A percentile compares a stretch with the other conserved stretches of the same genome.
phyloP scores from a whole-genome alignment of 495 filamentous ascomycete genomes.

The Penicillium canariense region DNA sequence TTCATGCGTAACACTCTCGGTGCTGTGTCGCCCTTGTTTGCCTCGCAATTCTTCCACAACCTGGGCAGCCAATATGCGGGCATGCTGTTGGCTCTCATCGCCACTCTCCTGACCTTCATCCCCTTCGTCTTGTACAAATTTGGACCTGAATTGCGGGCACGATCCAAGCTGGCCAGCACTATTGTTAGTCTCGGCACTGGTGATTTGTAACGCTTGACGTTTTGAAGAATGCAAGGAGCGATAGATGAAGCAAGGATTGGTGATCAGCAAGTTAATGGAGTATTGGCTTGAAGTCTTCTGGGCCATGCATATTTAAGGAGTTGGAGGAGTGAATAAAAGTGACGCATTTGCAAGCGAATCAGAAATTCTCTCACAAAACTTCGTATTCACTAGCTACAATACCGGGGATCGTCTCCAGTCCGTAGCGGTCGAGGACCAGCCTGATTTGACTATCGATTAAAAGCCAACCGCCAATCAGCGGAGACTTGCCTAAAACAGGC shows the following conservation, averaged over 20 bases:
- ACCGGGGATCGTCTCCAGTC: too few species aligned
- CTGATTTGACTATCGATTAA: too few species aligned
- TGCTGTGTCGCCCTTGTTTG: constrained; percentile 50
- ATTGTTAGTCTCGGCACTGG: constrained; percentile 13
- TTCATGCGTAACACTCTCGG: constrained; percentile 50
- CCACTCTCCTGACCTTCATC: constrained; percentile 39
- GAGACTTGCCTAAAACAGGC: background rate
- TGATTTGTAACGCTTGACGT: background rate
- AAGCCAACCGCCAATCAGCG: background rate
- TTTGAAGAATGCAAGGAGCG: background rate
- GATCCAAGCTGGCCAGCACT: constrained; percentile 32
- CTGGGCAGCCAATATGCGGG: constrained; percentile 45
- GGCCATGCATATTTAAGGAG: background rate
- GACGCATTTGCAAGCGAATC: background rate
- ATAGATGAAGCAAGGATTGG: background rate
- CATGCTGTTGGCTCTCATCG: constrained; percentile 39
- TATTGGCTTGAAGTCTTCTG: background rate
- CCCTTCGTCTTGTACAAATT: constrained; percentile 43
- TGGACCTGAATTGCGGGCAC: constrained; percentile 38
- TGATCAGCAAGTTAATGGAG: background rate
- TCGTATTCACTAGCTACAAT: too few species aligned
- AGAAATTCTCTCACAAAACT: too few species aligned
- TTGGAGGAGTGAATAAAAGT: too few species aligned
- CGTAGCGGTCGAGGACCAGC: too few species aligned
- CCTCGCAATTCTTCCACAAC: constrained; percentile 47